Conservation (phyloP, 2,329 filamentous ascomycete genomes). For the Phoma sp. region DNA sequence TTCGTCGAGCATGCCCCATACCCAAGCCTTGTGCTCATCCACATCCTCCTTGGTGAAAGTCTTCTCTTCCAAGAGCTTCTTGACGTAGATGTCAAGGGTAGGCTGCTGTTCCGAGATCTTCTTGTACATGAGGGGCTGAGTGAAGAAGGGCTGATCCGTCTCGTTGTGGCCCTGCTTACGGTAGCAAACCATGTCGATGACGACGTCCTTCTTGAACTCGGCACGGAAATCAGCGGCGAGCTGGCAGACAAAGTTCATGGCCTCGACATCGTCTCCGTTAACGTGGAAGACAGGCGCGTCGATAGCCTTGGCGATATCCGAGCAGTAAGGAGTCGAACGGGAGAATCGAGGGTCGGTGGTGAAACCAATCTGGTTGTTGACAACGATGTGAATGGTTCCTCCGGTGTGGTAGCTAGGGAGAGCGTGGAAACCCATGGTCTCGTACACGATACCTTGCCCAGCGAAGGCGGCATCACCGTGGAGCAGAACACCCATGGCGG, state of each 20-base stretch:
- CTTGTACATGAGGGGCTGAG: slow-evolving; percentile 99
- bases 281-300: slow-evolving; percentile 99
- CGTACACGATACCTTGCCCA: slow-evolving; percentile 95
- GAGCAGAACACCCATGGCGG: slow-evolving; percentile 93
- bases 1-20: slow-evolving; percentile 98
- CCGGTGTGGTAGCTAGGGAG: slow-evolving; percentile 96
- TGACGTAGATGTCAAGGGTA: slow-evolving; percentile 88
- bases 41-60: slow-evolving; percentile 98
- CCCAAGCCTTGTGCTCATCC: slow-evolving; percentile 99
- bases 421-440: slow-evolving; percentile 96
- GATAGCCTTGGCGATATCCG: slow-evolving; percentile 98
- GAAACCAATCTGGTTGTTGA: slow-evolving; percentile 99
- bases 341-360: slow-evolving; percentile 97
- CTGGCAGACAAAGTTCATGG: slow-evolving; percentile 97
- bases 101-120: slow-evolving; percentile 84
- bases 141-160: slow-evolving; percentile 98
- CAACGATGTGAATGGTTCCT: slow-evolving; percentile 94
- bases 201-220: slow-evolving; percentile 97
- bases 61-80: slow-evolving; percentile 88
- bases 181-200: slow-evolving; percentile 98
- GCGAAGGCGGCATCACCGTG: slow-evolving; percentile 98
- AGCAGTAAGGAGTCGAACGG: slow-evolving; percentile 97
- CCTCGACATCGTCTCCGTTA: slow-evolving; percentile 97
- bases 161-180: slow-evolving; percentile 99
- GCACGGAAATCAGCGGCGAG: slow-evolving; percentile 97